Percentiles rank a stretch among this genome's conserved stretches.
Evolutionary conservation across 306 rosid species (phyloP).

Genomic region (Lupinus albus): DNA sequence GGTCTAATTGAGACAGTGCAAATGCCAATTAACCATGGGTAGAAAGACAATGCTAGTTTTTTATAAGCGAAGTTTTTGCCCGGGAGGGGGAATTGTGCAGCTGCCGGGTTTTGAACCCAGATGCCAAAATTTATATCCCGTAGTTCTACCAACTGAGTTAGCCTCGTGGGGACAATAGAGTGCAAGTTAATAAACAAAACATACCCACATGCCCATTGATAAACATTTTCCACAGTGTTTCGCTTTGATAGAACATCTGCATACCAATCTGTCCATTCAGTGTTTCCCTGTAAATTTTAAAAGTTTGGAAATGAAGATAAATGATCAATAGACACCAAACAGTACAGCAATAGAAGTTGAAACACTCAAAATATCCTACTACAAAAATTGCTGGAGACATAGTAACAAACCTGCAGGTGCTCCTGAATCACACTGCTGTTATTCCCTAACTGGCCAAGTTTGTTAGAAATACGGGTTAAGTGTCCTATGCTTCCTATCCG

Average conservation of each 20-base stretch:
- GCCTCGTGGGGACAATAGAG: too few species aligned
- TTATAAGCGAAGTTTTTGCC: too few species aligned
- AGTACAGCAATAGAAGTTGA: constrained; percentile 13
- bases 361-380: constrained; percentile 19
- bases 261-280: constrained; percentile 87
- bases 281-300: constrained; percentile 61
- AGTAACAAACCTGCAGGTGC: constrained; percentile 65
- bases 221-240: constrained; percentile 81
- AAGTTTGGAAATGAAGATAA: constrained; percentile 30
- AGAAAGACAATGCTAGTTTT: constrained; percentile 8
- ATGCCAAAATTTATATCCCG: too few species aligned
- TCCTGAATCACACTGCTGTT: constrained; percentile 66
- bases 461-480: constrained; percentile 89
- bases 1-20: constrained; percentile 14
- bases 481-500: constrained; percentile 94
- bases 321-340: constrained; percentile 26
- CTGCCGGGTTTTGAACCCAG: too few species aligned
- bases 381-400: constrained; percentile 24
- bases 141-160: too few species aligned
- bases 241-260: constrained; percentile 66
- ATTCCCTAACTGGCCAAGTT: constrained; percentile 76
- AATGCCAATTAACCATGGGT: constrained; percentile 2
- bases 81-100: too few species aligned
- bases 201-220: constrained; percentile 98
- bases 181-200: constrained; percentile 43